phyloP scores from a whole-genome alignment of 257 asterid genomes.

The Lycium barbarum region DNA sequence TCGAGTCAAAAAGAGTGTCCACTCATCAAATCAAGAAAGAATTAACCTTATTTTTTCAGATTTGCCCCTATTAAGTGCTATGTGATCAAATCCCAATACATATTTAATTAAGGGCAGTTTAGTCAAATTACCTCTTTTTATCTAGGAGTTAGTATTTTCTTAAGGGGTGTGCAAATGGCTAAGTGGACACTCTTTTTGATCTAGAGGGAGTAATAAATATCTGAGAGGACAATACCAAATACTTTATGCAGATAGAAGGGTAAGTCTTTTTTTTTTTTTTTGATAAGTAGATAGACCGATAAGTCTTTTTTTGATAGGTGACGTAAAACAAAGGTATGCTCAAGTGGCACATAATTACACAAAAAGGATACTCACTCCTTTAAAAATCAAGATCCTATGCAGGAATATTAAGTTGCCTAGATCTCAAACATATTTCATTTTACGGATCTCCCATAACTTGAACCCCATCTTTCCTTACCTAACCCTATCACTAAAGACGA shows the following conservation, averaged over 20 bases:
- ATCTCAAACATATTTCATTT: not conserved
- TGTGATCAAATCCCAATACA: no score
- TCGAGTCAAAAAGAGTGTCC: no score
- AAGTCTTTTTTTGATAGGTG: not conserved
- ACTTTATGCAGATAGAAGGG: not conserved
- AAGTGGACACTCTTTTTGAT: no score
- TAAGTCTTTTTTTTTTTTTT: no score
- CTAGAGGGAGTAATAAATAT: not conserved
- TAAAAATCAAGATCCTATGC: not conserved
- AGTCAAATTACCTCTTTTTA: no score
- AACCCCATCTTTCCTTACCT: not conserved
- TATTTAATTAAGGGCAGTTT: no score
- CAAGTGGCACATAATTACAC: conserved; percentile 6
- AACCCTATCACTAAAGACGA: not conserved
- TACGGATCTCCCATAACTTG: not conserved
- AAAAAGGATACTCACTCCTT: conserved; percentile 5
- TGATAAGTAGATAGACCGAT: not conserved
- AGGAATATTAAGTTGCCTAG: conserved; percentile 6
- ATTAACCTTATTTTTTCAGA: no score
- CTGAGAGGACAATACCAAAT: not conserved
- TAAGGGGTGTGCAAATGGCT: no score
- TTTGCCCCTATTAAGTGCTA: no score
- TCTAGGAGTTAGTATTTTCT: no score
- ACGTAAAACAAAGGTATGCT: not conserved
- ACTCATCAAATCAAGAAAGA: no score